These are phyloP conservation scores for Rutidosis leptorrhynchoides DNA, from an alignment of 129 eudicot species.

Conservation along the genomic window DNA sequence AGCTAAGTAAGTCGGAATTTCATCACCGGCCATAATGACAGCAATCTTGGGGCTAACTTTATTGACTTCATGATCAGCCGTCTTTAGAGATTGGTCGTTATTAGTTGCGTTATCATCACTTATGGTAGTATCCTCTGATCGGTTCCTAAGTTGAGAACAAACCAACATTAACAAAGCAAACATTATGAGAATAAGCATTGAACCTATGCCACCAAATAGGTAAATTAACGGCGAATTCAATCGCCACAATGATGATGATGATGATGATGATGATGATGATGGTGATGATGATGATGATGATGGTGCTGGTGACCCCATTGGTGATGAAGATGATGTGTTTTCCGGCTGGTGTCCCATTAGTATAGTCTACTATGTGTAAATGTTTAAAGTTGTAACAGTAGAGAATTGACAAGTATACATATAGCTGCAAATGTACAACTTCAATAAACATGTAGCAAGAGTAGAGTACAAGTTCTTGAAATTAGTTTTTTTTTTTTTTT, in stretches of 20 bases:
- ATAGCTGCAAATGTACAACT: not conserved
- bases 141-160: constrained; percentile 38
- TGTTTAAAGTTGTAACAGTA: not conserved
- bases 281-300: not conserved
- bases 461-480: too few relatives aligned
- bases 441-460: not conserved
- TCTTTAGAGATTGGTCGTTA: not conserved
- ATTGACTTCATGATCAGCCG: constrained; percentile 1
- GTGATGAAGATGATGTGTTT: not conserved
- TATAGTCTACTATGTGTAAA: too few relatives aligned
- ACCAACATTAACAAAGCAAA: constrained; percentile 48
- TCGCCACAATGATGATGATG: constrained; percentile 19
- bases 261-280: not conserved
- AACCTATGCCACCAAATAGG: constrained; percentile 41
- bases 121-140: not conserved
- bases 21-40: constrained; percentile 68
- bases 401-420: not conserved
- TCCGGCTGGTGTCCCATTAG: not conserved
- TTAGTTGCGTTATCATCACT: not conserved
- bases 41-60: constrained; percentile 31
- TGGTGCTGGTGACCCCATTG: not conserved
- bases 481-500: too few relatives aligned
- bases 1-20: constrained; percentile 51
- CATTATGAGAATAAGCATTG: constrained; percentile 40
- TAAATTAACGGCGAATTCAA: constrained; percentile 46